These are phyloP conservation scores for Trichoderma hamatum DNA, from an alignment of 2,329 filamentous ascomycete genomes.

Conservation along the genomic window DNA sequence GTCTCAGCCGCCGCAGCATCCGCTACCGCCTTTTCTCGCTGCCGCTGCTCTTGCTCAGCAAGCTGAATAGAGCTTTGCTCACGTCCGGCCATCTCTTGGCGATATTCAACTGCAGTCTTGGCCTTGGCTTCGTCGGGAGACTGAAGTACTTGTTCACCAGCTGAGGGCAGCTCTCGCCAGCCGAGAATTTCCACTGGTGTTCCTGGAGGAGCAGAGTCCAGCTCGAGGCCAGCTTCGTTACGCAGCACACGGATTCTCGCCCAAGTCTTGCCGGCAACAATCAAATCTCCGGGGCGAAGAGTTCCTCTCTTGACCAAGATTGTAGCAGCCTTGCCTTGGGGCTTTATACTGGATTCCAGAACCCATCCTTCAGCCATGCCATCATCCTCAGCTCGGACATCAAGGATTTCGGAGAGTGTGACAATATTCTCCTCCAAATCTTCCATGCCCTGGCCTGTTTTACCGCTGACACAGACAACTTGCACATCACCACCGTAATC, in stretches of 20 bases:
- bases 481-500: slow-evolving; percentile 95
- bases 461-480: slow-evolving; percentile 87
- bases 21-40: slow-evolving; percentile 56
- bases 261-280: slow-evolving; percentile 89
- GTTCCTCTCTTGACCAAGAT: slow-evolving; percentile 88
- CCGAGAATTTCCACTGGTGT: slow-evolving; percentile 91
- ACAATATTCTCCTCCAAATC: slow-evolving; percentile 90
- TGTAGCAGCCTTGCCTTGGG: slow-evolving; percentile 81
- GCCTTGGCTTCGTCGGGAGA: slow-evolving; percentile 77
- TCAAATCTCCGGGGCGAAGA: slow-evolving; percentile 74
- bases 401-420: slow-evolving; percentile 84
- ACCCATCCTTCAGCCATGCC: slow-evolving; percentile 90
- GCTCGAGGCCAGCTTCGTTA: slow-evolving; percentile 77
- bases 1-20: slow-evolving; percentile 41
- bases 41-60: slow-evolving; percentile 68
- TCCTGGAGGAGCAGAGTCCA: slow-evolving; percentile 78
- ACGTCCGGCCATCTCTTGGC: slow-evolving; percentile 70
- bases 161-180: slow-evolving; percentile 82
- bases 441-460: slow-evolving; percentile 88
- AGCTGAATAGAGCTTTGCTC: slow-evolving; percentile 78
- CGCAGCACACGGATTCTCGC: slow-evolving; percentile 80
- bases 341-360: slow-evolving; percentile 87
- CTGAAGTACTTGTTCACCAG: slow-evolving; percentile 86
- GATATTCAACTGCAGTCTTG: slow-evolving; percentile 75
- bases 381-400: slow-evolving; percentile 78